Conservation (phyloP, 2,329 filamentous ascomycete genomes). For the Rutstroemia sp. region DNA sequence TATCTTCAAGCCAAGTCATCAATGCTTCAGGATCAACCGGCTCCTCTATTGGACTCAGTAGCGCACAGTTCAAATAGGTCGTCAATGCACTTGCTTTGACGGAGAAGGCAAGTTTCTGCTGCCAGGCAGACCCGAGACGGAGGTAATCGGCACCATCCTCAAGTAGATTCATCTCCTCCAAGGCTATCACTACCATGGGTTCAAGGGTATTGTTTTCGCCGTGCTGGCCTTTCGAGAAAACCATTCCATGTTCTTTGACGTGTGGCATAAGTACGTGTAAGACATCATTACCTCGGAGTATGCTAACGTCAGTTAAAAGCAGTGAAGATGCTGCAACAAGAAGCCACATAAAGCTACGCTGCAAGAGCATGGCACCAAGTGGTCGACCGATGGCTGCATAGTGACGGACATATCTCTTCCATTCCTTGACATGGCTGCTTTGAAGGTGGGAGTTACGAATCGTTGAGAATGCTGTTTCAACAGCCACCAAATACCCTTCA, state of each 20-base stretch:
- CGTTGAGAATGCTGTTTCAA: conserved; percentile 85
- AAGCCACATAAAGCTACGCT: conserved; percentile 81
- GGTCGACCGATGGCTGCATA: conserved; percentile 76
- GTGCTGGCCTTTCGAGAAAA: conserved; percentile 36
- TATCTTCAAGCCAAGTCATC: conserved; percentile 78
- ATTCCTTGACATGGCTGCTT: conserved; percentile 65
- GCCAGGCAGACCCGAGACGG: conserved; percentile 74
- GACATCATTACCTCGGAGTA: conserved; percentile 54
- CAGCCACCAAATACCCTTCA: conserved; percentile 73
- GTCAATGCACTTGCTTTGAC: conserved; percentile 78
- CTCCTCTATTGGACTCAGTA: conserved; percentile 64
- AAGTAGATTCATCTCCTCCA: conserved; percentile 77
- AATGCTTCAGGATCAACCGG: conserved; percentile 72
- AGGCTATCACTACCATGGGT: conserved; percentile 62
- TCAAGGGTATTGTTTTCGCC: conserved; percentile 51
- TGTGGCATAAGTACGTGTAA: conserved; percentile 66
- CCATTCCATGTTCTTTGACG: conserved; percentile 32
- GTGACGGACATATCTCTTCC: conserved; percentile 78
- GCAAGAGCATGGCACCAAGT: conserved; percentile 83
- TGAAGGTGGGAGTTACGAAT: conserved; percentile 70
- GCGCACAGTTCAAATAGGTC: conserved; percentile 76
- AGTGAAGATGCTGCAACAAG: conserved; percentile 72
- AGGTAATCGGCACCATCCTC: conserved; percentile 89
- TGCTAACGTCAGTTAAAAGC: conserved; percentile 55
- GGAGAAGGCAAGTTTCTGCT: conserved; percentile 78